phyloP scores from a whole-genome alignment of 2,329 filamentous ascomycete genomes.

The Rosellinia necatrix region DNA sequence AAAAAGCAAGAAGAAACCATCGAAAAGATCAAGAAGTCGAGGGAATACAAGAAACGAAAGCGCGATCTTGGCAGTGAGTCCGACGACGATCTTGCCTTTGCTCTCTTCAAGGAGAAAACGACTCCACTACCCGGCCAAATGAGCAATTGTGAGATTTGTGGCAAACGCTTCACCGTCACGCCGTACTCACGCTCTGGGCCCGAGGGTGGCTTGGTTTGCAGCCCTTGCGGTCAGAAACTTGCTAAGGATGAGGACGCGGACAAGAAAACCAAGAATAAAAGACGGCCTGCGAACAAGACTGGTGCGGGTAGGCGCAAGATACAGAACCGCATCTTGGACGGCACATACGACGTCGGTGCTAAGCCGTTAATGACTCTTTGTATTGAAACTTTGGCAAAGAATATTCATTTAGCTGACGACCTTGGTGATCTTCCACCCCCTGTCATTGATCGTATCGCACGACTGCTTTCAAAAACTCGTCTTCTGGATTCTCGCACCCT shows the following conservation, averaged over 20 bases:
- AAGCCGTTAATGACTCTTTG: constrained; percentile 70
- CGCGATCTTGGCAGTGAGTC: constrained; percentile 47
- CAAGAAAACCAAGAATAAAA: constrained; percentile 60
- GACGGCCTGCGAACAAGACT: constrained; percentile 55
- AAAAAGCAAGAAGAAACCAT: constrained; percentile 61
- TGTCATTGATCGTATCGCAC: constrained; percentile 62
- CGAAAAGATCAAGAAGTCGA: constrained; percentile 66
- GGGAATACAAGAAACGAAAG: constrained; percentile 60
- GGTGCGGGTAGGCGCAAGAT: constrained; percentile 72
- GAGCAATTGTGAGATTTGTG: constrained; percentile 84
- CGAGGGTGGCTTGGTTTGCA: constrained; percentile 84
- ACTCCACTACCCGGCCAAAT: constrained; percentile 79
- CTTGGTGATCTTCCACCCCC: constrained; percentile 62
- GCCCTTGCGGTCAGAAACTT: constrained; percentile 76
- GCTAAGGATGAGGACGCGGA: constrained; percentile 66
- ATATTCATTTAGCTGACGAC: constrained; percentile 65
- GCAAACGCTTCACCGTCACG: constrained; percentile 90
- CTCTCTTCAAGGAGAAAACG: constrained; percentile 52
- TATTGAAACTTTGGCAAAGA: constrained; percentile 65
- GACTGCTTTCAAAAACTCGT: constrained; percentile 64
- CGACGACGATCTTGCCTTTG: constrained; percentile 55
- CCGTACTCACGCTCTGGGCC: constrained; percentile 83
- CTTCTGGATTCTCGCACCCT: constrained; percentile 60
- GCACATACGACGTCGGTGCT: constrained; percentile 65
- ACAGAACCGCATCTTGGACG: constrained; percentile 85